These are phyloP conservation scores for Paecilomyces niveus DNA, from an alignment of 2,329 filamentous ascomycete genomes.

Conservation along the genomic window DNA sequence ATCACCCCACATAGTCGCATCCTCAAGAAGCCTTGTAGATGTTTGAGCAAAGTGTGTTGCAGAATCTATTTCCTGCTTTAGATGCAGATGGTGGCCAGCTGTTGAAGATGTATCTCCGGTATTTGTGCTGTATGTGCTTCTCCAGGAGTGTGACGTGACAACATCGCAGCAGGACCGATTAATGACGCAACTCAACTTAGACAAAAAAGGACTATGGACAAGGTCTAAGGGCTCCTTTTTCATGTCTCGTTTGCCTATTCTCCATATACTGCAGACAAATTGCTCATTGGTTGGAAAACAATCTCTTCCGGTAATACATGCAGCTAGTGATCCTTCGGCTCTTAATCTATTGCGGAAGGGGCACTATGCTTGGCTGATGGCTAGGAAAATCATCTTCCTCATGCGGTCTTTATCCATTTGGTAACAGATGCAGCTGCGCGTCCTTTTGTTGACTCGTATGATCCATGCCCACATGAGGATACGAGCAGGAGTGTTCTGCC, in stretches of 20 bases:
- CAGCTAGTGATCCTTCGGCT: not conserved
- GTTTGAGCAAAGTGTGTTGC: not conserved
- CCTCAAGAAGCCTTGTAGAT: not conserved
- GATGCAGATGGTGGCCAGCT: not conserved
- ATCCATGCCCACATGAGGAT: too few relatives aligned
- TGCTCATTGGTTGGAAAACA: not conserved
- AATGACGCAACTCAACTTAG: not conserved
- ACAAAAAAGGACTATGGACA: not conserved
- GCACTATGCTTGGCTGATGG: not conserved
- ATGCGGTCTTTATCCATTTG: too few relatives aligned
- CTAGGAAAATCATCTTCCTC: not conserved
- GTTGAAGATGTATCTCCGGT: not conserved
- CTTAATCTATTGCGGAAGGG: not conserved
- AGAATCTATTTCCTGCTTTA: not conserved
- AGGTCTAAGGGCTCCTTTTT: not conserved
- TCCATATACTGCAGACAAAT: not conserved
- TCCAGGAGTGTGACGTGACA: not conserved
- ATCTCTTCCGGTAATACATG: not conserved
- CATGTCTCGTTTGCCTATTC: not conserved
- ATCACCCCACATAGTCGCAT: not conserved
- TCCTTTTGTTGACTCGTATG: too few relatives aligned
- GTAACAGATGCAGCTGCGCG: too few relatives aligned
- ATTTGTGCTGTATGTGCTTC: not conserved
- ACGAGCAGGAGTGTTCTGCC: too few relatives aligned
- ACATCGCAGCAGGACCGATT: not conserved